Evolutionary conservation across 2,329 filamentous ascomycete genomes (phyloP).

Genomic region (Ceratocystis destructans): DNA sequence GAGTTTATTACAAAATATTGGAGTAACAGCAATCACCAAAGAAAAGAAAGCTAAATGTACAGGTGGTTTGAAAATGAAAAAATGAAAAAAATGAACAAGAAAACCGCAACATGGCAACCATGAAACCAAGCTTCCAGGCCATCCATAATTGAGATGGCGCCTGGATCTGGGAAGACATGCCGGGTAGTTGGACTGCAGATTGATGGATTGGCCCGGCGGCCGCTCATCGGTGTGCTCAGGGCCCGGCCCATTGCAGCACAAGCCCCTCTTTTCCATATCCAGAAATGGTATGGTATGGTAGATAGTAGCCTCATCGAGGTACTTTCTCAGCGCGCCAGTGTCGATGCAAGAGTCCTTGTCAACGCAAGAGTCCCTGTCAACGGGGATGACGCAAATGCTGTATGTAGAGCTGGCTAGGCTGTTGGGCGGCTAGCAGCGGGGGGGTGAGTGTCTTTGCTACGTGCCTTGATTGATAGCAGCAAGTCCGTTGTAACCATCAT

Average conservation of each 20-base stretch:
- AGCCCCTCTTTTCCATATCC: neutral
- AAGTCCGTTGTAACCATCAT: neutral
- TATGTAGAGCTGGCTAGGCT: neutral
- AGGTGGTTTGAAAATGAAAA: neutral
- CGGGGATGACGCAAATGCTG: neutral
- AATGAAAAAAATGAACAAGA: neutral
- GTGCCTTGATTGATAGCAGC: neutral
- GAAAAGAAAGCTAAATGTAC: neutral
- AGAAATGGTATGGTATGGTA: neutral
- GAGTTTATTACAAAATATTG: neutral
- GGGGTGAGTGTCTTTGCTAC: neutral
- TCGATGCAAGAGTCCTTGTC: neutral
- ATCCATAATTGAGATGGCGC: neutral
- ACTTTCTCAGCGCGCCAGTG: neutral
- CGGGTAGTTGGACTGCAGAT: neutral
- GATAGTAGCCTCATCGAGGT: neutral
- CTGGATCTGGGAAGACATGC: neutral
- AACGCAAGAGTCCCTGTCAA: neutral
- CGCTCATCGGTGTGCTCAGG: neutral
- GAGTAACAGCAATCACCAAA: conserved; percentile 7
- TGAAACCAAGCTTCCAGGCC: neutral
- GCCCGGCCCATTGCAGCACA: neutral
- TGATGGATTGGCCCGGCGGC: neutral
- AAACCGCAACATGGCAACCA: neutral
- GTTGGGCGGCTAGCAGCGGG: neutral